Evolutionary conservation across 2,329 filamentous ascomycete genomes (phyloP), one percentile per base, ranked within the genome.

Genomic region (Aspergillus sojae): DNA sequence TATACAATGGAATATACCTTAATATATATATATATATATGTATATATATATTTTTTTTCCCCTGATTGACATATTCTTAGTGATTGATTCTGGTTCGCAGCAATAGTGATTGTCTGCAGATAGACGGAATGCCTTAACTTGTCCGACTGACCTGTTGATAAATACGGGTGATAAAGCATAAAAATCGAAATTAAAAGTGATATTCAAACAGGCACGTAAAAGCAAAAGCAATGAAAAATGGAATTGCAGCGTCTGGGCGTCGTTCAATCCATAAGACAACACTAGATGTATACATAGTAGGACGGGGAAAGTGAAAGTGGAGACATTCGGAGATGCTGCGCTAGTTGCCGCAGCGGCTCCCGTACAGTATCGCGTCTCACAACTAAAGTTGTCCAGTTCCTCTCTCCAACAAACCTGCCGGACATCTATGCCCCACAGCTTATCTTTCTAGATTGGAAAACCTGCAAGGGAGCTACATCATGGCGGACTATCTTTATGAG

Each of bases 401-500:
- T 26, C 28, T 26, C 30, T 54, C 64, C 32, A 39, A 36, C n/a
- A 7, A 4, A 7, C 52, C 52, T 55, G n/a, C 32, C 45, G 30
- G 32, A 21, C 10, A 41, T 12, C 3, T 43, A 53, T 26, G 30
- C 45, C 46, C 45, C 57, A 53, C 46, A 57, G 19, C 30, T 32
- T 7, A 34, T 36, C 16, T 7, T 52, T 34, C 16, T 34, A 21
- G 32, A 14, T 39, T 39, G 52, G 12, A 54, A 32, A 23, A 23
- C 36, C 23, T 34, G 21, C 16, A 34, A 26, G 52, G 59, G 30
- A 60, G 36, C 45, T 55, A n/a, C 46, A 74, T 46, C 61, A 91
- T 91, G 88, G 84, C 88, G 53, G 91, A 94, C 74, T 83, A 91
- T 19, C 83, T 96, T 45, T 89, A 92, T 72, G 92, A 95, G 62